Evolutionary conservation across 805 yeast species (phyloP).

Genomic region (Candida mattraensis): DNA sequence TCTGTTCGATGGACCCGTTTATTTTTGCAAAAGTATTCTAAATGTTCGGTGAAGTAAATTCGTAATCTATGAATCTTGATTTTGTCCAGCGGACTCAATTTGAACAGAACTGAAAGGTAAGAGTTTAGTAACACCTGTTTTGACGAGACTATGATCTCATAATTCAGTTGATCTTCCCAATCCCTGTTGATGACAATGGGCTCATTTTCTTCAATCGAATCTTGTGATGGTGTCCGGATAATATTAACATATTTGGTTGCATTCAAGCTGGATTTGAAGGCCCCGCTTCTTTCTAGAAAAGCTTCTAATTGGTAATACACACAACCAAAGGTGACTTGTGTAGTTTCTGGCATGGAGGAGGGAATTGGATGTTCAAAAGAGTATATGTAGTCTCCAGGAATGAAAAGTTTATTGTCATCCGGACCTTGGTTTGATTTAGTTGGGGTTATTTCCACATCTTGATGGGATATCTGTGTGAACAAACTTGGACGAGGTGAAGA

Average conservation of each 20-base stretch:
- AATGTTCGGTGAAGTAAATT: conserved; percentile 81
- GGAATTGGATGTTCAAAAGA: conserved; percentile 89
- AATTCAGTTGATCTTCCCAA: conserved; percentile 91
- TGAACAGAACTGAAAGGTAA: conserved; percentile 78
- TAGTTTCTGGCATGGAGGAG: conserved; percentile 78
- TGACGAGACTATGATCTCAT: conserved; percentile 88
- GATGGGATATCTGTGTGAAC: conserved; percentile 15
- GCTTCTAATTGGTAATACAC: conserved; percentile 74
- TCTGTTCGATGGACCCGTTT: conserved; percentile 90
- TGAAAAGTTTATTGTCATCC: conserved; percentile 44
- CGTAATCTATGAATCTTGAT: conserved; percentile 84
- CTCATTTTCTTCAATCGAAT: conserved; percentile 83
- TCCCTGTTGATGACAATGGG: conserved; percentile 88
- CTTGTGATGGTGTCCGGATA: conserved; percentile 74
- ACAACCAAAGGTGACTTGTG: conserved; percentile 75
- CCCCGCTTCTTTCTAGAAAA: conserved; percentile 70
- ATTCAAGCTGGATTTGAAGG: conserved; percentile 74
- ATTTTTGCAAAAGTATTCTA: conserved; percentile 85
- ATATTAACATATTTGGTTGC: conserved; percentile 65
- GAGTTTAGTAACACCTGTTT: conserved; percentile 85
- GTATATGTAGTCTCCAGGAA: conserved; percentile 90
- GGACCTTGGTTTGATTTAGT: conserved; percentile 23
- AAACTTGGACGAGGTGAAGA: conserved; percentile 24
- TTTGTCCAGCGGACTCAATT: conserved; percentile 84
- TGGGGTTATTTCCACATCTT: conserved; percentile 23